Evolutionary conservation across 1,284 basidiomycete species (phyloP), one percentile per base, ranked within the genome.

Genomic region (Sanghuangporus weigelae): DNA sequence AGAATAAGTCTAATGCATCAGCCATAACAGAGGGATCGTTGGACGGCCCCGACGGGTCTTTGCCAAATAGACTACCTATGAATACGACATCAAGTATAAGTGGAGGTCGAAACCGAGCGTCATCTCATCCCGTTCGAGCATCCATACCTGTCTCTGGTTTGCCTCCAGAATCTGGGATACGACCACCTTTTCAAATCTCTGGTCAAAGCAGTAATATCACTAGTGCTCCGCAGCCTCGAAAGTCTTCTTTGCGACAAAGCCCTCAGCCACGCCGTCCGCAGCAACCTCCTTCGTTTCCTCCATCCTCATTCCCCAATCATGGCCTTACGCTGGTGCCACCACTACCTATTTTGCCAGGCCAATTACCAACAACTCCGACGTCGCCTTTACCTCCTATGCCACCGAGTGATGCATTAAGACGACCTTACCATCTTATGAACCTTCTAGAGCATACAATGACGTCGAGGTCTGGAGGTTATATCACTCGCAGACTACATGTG

Each of bases 371-470:
- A 6, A 89, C 88, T 3, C 90, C 91, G 7, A 81, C 81, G 50
- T 92, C 91, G 4, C 89, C 89, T 4, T 77, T 91, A 46, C 90
- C 90, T 12, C 84, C 84, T 1, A 73, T 78, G 36, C 81, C 89
- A 16, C 93, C 93, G 1, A 75, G 77, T 5, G 90, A 94, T 68
- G 78, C 87, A n/a, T 75, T 92, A 57, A 82, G 90, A 63, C 89
- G 94, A 67, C 94, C 95, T 6, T 97, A 96, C 74, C 90, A 96
- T 73, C 83, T 98, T 78, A 90, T 98, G 87, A 81, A 82, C 59
- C 82, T 93, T 38, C 77, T 97, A 23, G 82, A 86, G 63, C 82
- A 79, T 49, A 95, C 94, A 14, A 95, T 96, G 84, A 84, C 84
- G 35, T 85, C 86, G n/a, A 80, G 83, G 61, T 84, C 89, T 1